phyloP scores from a whole-genome alignment of 2,329 filamentous ascomycete genomes.

The Colletotrichum falcatum region DNA sequence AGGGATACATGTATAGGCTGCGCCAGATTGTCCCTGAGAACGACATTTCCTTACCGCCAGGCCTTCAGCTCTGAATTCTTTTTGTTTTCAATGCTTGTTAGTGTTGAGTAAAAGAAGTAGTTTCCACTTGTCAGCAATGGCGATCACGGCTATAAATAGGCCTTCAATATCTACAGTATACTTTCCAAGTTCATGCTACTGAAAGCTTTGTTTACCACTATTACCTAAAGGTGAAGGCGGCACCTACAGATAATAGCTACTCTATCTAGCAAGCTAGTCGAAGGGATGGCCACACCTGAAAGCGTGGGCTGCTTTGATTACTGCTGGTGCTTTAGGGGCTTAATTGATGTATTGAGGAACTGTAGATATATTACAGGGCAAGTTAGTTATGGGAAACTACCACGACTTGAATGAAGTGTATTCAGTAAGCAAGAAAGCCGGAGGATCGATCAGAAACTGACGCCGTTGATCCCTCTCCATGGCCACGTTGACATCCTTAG shows the following conservation, averaged over 20 bases:
- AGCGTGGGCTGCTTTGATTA: background rate
- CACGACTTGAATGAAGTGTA: too few species aligned
- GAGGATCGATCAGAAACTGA: background rate
- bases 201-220: too few species aligned
- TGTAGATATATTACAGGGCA: too few species aligned
- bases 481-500: background rate
- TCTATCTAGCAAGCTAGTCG: background rate
- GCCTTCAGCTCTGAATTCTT: background rate
- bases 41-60: background rate
- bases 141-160: background rate
- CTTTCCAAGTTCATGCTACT: too few species aligned
- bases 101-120: background rate
- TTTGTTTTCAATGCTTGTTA: background rate
- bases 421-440: too few species aligned
- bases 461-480: background rate
- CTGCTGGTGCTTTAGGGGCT: accelerated
- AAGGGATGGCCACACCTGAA: background rate
- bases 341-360: background rate
- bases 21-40: background rate
- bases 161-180: background rate
- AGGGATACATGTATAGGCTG: background rate
- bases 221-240: background rate
- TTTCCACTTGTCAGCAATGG: background rate
- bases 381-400: background rate
- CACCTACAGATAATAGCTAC: background rate